phyloP scores from a whole-genome alignment of 805 yeast species.

The Metschnikowia lochheadii region DNA sequence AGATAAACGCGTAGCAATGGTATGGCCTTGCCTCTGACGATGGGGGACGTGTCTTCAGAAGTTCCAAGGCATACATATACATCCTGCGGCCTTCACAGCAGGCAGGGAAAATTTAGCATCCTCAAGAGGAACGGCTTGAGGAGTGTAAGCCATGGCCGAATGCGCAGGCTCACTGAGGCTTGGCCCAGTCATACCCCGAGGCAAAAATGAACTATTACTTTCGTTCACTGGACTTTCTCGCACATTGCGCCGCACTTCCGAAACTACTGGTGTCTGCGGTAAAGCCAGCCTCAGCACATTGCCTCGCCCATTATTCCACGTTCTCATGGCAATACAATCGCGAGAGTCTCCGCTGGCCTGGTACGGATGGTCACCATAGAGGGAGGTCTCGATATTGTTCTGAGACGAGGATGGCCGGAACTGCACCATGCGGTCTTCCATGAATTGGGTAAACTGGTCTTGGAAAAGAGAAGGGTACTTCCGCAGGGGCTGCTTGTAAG shows the following conservation, averaged over 20 bases:
- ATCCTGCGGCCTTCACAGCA: neutral
- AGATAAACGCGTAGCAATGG: neutral
- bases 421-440: constrained; percentile 16
- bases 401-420: constrained; percentile 17
- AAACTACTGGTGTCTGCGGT: neutral
- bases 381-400: constrained; percentile 14
- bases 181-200: constrained; percentile 8
- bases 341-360: constrained; percentile 8
- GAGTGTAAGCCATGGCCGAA: constrained; percentile 11
- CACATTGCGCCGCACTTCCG: constrained; percentile 1
- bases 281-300: neutral
- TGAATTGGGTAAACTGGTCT: constrained; percentile 15
- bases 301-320: neutral
- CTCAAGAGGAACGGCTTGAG: constrained; percentile 11
- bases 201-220: constrained; percentile 13
- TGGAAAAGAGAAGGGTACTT: constrained; percentile 9
- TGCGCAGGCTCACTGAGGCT: constrained; percentile 3
- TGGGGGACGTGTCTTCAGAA: neutral
- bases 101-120: constrained; percentile 7
- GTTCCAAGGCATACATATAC: constrained; percentile 1
- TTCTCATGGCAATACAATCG: neutral
- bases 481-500: constrained; percentile 5
- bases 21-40: neutral
- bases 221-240: constrained; percentile 8
- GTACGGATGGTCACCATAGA: constrained; percentile 14